Evolutionary conservation across 176 grass and related monocot species (phyloP).

Genomic region (Aegilops speltoides): DNA sequence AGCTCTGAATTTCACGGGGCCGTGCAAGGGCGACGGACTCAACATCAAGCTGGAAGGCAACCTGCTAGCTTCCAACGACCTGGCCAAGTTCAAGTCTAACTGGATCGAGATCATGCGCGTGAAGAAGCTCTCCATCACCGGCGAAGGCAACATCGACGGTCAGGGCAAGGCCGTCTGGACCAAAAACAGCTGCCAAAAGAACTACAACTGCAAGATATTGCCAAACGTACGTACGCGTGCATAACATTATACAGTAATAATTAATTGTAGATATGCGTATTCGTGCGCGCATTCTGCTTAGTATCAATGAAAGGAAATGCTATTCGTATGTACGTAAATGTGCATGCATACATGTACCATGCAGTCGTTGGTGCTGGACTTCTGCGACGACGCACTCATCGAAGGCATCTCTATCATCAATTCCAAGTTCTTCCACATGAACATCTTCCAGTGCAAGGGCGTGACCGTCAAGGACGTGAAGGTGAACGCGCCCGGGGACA

Average conservation of each 20-base stretch:
- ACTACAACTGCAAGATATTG: slow-evolving; percentile 52
- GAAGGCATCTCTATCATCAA: slow-evolving; percentile 39
- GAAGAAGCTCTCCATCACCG: slow-evolving; percentile 39
- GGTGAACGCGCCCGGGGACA: neutral
- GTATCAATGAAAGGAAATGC: no score
- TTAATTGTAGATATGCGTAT: neutral
- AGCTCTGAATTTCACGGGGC: slow-evolving; percentile 41
- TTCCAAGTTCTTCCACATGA: slow-evolving; percentile 77
- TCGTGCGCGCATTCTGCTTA: no score
- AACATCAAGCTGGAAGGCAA: slow-evolving; percentile 49
- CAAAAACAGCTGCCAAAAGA: slow-evolving; percentile 46
- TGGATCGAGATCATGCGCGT: slow-evolving; percentile 55
- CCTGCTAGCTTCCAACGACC: slow-evolving; percentile 44
- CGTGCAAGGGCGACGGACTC: slow-evolving; percentile 47
- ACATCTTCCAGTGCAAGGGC: slow-evolving; percentile 43
- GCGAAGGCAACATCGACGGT: slow-evolving; percentile 50
- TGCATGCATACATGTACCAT: neutral
- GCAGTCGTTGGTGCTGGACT: slow-evolving; percentile 52
- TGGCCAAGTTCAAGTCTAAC: slow-evolving; percentile 24
- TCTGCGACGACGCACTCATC: slow-evolving; percentile 25
- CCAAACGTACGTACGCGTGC: slow-evolving; percentile 39
- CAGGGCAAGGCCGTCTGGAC: slow-evolving; percentile 55
- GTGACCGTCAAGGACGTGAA: slow-evolving; percentile 39
- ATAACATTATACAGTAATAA: neutral
- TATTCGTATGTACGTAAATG: neutral